phyloP scores from a whole-genome alignment of 129 eudicot genomes.

The Dittrichia graveolens region DNA sequence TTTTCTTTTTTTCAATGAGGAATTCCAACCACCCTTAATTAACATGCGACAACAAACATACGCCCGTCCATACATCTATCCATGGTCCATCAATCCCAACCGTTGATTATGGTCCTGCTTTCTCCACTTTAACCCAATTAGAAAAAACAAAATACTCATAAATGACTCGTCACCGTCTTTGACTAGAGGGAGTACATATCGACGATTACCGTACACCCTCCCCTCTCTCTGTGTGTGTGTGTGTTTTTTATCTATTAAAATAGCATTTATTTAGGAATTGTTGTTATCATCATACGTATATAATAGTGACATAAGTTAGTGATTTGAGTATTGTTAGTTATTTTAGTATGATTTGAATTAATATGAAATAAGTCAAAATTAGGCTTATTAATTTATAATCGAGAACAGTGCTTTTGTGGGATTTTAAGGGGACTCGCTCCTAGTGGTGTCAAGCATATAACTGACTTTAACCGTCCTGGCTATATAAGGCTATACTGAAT shows the following conservation, averaged over 20 bases:
- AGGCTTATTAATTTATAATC: no score
- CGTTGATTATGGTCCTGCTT: not conserved
- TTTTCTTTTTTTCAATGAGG: not conserved
- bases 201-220: not conserved
- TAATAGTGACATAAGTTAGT: no score
- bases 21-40: not conserved
- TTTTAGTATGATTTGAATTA: no score
- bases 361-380: no score
- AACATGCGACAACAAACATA: constrained; percentile 4
- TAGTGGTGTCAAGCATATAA: no score
- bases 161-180: constrained; percentile 21
- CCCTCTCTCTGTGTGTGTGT: not conserved
- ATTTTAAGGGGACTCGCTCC: no score
- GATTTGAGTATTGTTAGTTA: no score
- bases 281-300: no score
- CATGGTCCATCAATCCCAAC: constrained; percentile 2
- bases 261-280: no score
- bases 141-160: not conserved
- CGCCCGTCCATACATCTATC: not conserved
- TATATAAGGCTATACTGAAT: no score
- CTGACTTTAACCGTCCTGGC: no score
- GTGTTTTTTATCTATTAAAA: not conserved
- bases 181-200: constrained; percentile 7
- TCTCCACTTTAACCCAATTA: not conserved
- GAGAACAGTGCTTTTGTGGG: no score